Base-by-base conservation (phyloP, 2,329 filamentous ascomycete genomes). In the Massarina eburnea region DNA sequence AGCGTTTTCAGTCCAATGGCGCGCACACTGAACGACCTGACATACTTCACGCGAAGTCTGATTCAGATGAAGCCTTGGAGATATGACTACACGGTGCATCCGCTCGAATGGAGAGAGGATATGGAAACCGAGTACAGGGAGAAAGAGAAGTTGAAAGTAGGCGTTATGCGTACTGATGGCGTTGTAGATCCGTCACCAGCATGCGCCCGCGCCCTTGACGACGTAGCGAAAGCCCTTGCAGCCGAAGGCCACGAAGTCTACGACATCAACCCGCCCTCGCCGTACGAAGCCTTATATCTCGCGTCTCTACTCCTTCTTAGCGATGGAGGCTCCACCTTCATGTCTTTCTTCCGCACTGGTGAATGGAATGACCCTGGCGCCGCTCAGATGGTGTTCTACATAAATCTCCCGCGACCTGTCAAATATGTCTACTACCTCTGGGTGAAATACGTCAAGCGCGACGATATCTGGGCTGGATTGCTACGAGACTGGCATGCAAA, bases 1-100 rank as follows among this genome's bases (percentile, higher is more conserved):
- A 89, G 86, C 52, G 90, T 96, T 17, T 96, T 91, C 72, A 92
- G 88, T 46, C 91, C 91, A 4, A 96, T 97, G 92, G 83, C 91
- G 2, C 81, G 91, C 42, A 96, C 91, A 0, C 72, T 96, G 47
- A 81, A 84, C 52, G 91, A 96, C 63, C 73, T 96, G 49, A 80
- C 80, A 1, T 96, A 95, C 72, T 96, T 96, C 68, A 88, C 89
- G 3, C 83, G 84, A 41, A 81, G 83, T 7, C 74, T 96, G 43
- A 81, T 96, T 44, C 74, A 81, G 40, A 92, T 94, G 84, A 76
- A 88, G 70, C 89, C 91, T 0, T 96, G 91, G 91, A 85, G 81
- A 48, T 95, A 95, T 62, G 91, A 96, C 65, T 85, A 89, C 58
- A 86, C 83, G 0, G 89, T 92, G 1, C 90, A 95, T 62, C 91